Base-by-base conservation (phyloP, 306 rosid species). In the Glycine latifolia region DNA sequence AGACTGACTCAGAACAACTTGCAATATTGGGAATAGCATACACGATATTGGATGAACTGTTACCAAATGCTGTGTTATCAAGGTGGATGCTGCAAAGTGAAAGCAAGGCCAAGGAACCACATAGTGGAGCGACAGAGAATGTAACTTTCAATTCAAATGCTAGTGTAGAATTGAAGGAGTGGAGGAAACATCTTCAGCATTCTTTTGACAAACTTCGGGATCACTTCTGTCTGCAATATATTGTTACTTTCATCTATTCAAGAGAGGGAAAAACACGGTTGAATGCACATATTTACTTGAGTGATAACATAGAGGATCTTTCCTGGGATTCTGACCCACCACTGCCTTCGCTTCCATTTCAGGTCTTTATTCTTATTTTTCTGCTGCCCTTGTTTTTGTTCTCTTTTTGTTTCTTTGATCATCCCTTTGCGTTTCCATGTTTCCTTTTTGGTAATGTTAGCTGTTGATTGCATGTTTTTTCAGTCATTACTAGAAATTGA, bases 261-360 rank as follows among this genome's bases (percentile, higher is more conserved):
- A 89, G 99, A 88, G 99, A 95, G 86, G 99, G 98, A 43, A 90
- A 87, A 82, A 95, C 99, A 69, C 85, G 89, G 79, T 81, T 95
- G 86, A 83, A 92, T 89, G 99, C 98, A 48, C 90, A 89, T 39
- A 91, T 95, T 66, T 93, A 95, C 91, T 72, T 91, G 79, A 84
- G 66, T 82, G 91, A 85, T 84, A 85, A 87, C 65, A 90, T 80
- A 70, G 94, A 93, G 50, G 91, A 93, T 86, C 80, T 79, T 83
- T 82, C 85, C 83, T 78, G 88, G 96, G 97, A 80, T 35, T 82
- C 96, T 78, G 88, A 76, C 20, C 94, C 90, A 43, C 94, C 90
- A 43, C 85, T 89, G 80, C 99, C 99, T 76, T 95, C 99, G 0
- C 99, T 95, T 87, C 99, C 99, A 53, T 95, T 95, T 91, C 99